A percentile compares a stretch with the other conserved stretches of the same genome.
Evolutionary conservation across 2,329 filamentous ascomycete species (phyloP).

Genomic region (Anthostomella pinea): DNA sequence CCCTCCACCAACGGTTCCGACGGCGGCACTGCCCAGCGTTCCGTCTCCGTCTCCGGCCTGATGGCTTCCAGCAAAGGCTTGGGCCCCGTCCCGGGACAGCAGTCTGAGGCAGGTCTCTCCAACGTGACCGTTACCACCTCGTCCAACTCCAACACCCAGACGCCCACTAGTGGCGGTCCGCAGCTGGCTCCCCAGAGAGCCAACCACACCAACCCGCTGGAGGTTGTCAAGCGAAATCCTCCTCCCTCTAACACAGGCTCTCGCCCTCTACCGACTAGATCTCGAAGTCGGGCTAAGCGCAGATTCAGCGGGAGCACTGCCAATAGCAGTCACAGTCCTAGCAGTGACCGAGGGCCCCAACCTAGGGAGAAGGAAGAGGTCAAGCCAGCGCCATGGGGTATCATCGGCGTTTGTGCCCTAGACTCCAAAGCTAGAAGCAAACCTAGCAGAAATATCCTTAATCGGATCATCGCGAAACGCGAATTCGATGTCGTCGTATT

Average conservation of each 20-base stretch:
- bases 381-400: constrained; percentile 59
- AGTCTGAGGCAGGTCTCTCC: constrained; percentile 50
- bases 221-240: constrained; percentile 44
- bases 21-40: constrained; percentile 37
- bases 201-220: constrained; percentile 40
- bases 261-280: constrained; percentile 49
- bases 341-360: constrained; percentile 61
- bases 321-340: constrained; percentile 78
- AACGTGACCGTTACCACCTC: constrained; percentile 54
- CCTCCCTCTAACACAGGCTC: constrained; percentile 28
- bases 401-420: constrained; percentile 91
- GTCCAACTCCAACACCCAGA: constrained; percentile 42
- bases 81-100: constrained; percentile 38
- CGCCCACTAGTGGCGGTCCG: constrained; percentile 38
- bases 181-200: constrained; percentile 45
- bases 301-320: constrained; percentile 79
- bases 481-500: constrained; percentile 98
- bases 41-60: constrained; percentile 42
- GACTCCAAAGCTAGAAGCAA: constrained; percentile 97
- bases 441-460: constrained; percentile 93
- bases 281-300: constrained; percentile 67
- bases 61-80: constrained; percentile 45
- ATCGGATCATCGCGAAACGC: constrained; percentile 80
- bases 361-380: constrained; percentile 57
- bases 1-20: constrained; percentile 55